Evolutionary conservation across 768 basidiomycete species (phyloP), one percentile per base, ranked within the genome.

Genomic region (Lentinula sp.): DNA sequence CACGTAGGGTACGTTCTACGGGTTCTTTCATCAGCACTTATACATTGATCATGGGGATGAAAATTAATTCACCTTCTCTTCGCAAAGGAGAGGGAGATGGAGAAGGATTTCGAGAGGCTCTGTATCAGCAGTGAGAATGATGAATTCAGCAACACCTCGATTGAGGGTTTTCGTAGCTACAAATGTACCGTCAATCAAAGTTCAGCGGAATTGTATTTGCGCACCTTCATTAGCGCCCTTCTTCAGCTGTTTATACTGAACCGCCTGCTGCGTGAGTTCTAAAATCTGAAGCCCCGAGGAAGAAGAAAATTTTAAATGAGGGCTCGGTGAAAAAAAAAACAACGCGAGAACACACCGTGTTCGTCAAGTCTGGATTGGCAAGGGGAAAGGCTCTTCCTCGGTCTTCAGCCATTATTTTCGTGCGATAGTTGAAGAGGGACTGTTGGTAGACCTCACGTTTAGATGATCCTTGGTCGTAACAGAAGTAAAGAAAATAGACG

Each of bases 191-290:
- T 31, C 9, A 28, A 10, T 48, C 34, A 18, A 15, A 15, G 21
- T 40, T 60, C 56, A 53, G 48, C 16, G 35, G 23, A 43, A 18
- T 11, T 28, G 11, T 35, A 51, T n/a, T 16, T 15, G 69, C 80
- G 39, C 53, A 91, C 93, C 91, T 84, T 99, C 97, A 75, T 99
- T 99, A 46, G 97, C 97, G 63, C 97, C 96, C 79, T 98, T 98
- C 79, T 98, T 98, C 52, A 98, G 78, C 74, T 98, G 95, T 78
- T 98, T 98, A 80, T 96, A 97, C 74, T 95, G 89, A n/a, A 85
- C 80, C 45, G 96, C 95, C 76, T 96, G 92, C 72, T 97, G 93
- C 35, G 97, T 90, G 61, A 98, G 81, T 70, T 98, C 96, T 59
- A 99, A 83, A 69, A 98, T 97, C 94, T 96, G 67, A 18, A 39